Conservation (phyloP, 2,329 filamentous ascomycete genomes). For the Lanzia echinophila region DNA sequence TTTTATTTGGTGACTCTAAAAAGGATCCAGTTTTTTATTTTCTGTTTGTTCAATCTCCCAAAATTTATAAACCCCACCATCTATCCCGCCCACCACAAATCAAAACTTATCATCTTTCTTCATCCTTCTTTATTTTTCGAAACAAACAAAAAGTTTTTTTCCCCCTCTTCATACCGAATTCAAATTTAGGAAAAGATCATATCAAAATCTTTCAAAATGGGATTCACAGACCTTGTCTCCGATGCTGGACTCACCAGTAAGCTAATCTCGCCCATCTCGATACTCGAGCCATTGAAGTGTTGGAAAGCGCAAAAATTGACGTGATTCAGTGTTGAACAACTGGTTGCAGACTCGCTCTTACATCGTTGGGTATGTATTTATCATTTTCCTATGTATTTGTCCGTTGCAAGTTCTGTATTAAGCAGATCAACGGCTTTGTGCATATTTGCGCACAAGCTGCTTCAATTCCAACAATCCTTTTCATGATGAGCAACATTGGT, state of each 20-base stretch:
- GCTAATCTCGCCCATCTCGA: constrained; percentile 22
- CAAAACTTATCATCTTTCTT: constrained; percentile 3
- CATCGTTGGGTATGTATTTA: constrained; percentile 66
- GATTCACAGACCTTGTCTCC: constrained; percentile 61
- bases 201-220: constrained; percentile 41
- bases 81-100: constrained; percentile 4
- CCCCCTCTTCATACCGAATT: constrained; percentile 1
- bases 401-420: constrained; percentile 15
- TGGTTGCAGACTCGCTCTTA: constrained; percentile 73
- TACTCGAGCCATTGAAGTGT: constrained; percentile 9
- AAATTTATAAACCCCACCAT: constrained; percentile 9
- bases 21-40: background rate
- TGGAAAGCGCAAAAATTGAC: constrained; percentile 23
- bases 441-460: constrained; percentile 14
- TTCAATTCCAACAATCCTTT: constrained; percentile 25
- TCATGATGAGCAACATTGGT: constrained; percentile 85
- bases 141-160: background rate
- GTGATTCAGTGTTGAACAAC: constrained; percentile 57
- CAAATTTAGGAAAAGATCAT: constrained; percentile 1
- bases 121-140: background rate
- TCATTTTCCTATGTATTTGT: constrained; percentile 10
- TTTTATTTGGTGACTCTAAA: background rate
- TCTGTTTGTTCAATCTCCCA: constrained; percentile 4
- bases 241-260: constrained; percentile 56
- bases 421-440: constrained; percentile 13